Conservation (phyloP, 2,329 filamentous ascomycete genomes). For the Fusarium globosum region DNA sequence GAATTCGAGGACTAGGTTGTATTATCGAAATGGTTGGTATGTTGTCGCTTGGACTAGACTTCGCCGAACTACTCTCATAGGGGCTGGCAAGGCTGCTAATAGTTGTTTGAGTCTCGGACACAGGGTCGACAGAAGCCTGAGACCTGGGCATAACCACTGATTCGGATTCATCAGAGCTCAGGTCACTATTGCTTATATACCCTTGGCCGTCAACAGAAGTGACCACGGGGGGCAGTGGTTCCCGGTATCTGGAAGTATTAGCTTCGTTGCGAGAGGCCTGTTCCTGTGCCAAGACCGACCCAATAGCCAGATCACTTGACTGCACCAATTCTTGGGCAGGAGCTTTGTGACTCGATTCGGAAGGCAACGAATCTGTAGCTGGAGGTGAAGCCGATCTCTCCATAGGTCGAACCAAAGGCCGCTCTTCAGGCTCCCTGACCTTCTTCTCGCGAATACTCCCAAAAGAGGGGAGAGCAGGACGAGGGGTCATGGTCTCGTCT, state of each 20-base stretch:
- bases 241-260: conserved; percentile 67
- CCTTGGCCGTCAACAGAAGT: conserved; percentile 75
- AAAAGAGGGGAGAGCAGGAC: conserved; percentile 78
- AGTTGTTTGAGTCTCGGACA: conserved; percentile 6
- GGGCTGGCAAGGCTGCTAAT: not conserved
- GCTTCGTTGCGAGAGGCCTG: conserved; percentile 63
- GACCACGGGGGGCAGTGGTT: conserved; percentile 77
- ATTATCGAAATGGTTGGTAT: conserved; percentile 60
- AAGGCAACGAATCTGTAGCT: conserved; percentile 1
- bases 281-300: conserved; percentile 65
- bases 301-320: conserved; percentile 71
- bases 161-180: conserved; percentile 48
- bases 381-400: conserved; percentile 50
- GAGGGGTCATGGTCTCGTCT: conserved; percentile 77
- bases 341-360: conserved; percentile 45
- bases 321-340: conserved; percentile 52
- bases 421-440: conserved; percentile 63
- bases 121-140: not conserved
- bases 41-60: conserved; percentile 10
- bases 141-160: not conserved
- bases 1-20: conserved; percentile 55
- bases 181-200: conserved; percentile 68
- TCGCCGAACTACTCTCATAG: not conserved
- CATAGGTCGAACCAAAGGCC: conserved; percentile 66
- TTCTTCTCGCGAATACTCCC: conserved; percentile 77